Evolutionary conservation across 495 filamentous ascomycete species (phyloP).

Genomic region (Podospora pseudoanserina): DNA sequence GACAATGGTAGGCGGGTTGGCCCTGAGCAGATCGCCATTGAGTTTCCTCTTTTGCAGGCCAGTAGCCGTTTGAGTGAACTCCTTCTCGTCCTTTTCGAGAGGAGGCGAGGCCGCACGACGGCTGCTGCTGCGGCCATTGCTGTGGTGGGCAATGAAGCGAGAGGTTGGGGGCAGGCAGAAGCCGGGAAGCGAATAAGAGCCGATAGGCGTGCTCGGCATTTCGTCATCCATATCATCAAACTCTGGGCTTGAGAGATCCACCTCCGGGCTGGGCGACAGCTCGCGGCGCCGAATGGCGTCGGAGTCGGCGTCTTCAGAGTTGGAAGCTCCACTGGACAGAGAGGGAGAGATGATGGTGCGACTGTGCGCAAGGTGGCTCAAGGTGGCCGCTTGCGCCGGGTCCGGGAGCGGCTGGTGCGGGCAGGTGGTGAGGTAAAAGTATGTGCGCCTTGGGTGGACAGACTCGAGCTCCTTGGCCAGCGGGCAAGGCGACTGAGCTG

Average conservation of each 20-base stretch:
- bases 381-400: slow-evolving; percentile 44
- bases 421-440: slow-evolving; percentile 86
- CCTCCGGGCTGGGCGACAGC: slow-evolving; percentile 84
- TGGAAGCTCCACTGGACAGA: slow-evolving; percentile 66
- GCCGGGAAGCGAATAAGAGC: slow-evolving; percentile 55
- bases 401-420: slow-evolving; percentile 81
- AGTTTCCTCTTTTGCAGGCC: slow-evolving; percentile 74
- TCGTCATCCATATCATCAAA: slow-evolving; percentile 71
- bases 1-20: slow-evolving; percentile 37
- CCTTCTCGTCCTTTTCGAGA: slow-evolving; percentile 90
- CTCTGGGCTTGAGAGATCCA: slow-evolving; percentile 84
- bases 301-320: slow-evolving; percentile 64
- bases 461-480: slow-evolving; percentile 88
- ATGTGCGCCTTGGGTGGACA: slow-evolving; percentile 89
- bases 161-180: slow-evolving; percentile 28
- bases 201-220: slow-evolving; percentile 53
- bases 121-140: slow-evolving; percentile 46
- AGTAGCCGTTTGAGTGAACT: slow-evolving; percentile 92
- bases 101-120: slow-evolving; percentile 75
- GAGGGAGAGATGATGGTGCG: slow-evolving; percentile 76
- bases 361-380: slow-evolving; percentile 41
- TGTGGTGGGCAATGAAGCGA: slow-evolving; percentile 37
- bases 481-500: slow-evolving; percentile 75
- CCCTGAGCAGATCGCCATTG: slow-evolving; percentile 45
- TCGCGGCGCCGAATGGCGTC: slow-evolving; percentile 62